Evolutionary conservation across 371 early-diverging fungal species (phyloP).

Genomic region (Vavraia culicis): DNA sequence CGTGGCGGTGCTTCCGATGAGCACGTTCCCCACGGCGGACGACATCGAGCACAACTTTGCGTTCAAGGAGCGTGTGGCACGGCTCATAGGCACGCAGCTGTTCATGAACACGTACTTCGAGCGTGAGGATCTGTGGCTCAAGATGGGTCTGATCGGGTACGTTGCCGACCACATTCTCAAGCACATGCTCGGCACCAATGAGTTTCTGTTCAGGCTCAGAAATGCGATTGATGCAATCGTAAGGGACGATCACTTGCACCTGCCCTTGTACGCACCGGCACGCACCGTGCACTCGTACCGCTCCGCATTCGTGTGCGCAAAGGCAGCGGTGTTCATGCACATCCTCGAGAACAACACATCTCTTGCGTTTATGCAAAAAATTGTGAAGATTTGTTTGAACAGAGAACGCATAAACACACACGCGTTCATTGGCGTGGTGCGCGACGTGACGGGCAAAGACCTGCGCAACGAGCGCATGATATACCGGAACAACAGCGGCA

Average conservation of each 20-base stretch:
- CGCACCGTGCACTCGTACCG: constrained; percentile 19
- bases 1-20: too few species aligned
- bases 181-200: constrained; percentile 40
- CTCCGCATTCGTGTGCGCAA: constrained; percentile 34
- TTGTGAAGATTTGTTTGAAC: constrained; percentile 23
- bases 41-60: too few species aligned
- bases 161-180: constrained; percentile 26
- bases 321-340: constrained; percentile 37
- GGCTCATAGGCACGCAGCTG: too few species aligned
- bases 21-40: too few species aligned
- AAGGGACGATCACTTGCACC: constrained; percentile 38
- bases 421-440: constrained; percentile 36
- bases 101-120: too few species aligned
- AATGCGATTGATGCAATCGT: constrained; percentile 36
- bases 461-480: constrained; percentile 37
- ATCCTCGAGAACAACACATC: constrained; percentile 40
- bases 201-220: constrained; percentile 33
- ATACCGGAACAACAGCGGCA: constrained; percentile 34
- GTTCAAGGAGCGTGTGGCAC: too few species aligned
- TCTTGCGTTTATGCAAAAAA: constrained; percentile 44
- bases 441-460: constrained; percentile 43
- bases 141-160: constrained; percentile 37
- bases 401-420: constrained; percentile 12
- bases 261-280: constrained; percentile 26
- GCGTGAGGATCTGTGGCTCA: constrained; percentile 30